Percentiles rank a stretch among this genome's conserved stretches.
phyloP scores from a whole-genome alignment of 176 grass and related monocot species.

The Alloteropsis semialata region DNA sequence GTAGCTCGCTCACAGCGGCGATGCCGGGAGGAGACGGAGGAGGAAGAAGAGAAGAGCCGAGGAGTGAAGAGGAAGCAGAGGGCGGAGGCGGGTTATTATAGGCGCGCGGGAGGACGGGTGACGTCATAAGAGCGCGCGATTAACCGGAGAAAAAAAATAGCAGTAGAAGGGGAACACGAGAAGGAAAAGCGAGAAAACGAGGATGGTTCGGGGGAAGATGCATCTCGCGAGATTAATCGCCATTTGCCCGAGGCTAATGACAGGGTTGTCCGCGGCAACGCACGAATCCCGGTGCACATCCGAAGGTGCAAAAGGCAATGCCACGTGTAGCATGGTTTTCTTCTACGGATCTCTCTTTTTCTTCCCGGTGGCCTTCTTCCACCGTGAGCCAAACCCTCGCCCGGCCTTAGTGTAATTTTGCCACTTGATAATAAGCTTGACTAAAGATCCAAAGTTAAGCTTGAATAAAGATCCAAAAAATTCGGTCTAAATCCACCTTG shows the following conservation, averaged over 20 bases:
- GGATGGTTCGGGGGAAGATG: not conserved
- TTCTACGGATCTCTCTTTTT: no score
- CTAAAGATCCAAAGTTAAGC: no score
- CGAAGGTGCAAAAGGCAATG: not conserved
- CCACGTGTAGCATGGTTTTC: no score
- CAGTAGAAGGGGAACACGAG: not conserved
- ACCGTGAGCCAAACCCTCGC: no score
- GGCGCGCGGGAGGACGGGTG: not conserved
- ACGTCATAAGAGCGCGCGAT: not conserved
- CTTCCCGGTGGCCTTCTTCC: no score
- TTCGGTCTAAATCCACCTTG: no score
- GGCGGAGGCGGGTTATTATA: conserved; percentile 8
- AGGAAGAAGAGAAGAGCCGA: not conserved
- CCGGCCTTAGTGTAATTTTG: no score
- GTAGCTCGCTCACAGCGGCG: not conserved
- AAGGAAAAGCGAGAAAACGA: not conserved
- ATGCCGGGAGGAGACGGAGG: not conserved
- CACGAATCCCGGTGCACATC: not conserved
- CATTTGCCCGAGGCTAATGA: no score
- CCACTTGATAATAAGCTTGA: no score
- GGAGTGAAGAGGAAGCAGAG: not conserved
- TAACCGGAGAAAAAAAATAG: not conserved
- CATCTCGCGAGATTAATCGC: not conserved
- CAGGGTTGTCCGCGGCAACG: no score
- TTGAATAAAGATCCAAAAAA: no score